Conservation (phyloP, 495 filamentous ascomycete species). For the Penicillium pancosmium region DNA sequence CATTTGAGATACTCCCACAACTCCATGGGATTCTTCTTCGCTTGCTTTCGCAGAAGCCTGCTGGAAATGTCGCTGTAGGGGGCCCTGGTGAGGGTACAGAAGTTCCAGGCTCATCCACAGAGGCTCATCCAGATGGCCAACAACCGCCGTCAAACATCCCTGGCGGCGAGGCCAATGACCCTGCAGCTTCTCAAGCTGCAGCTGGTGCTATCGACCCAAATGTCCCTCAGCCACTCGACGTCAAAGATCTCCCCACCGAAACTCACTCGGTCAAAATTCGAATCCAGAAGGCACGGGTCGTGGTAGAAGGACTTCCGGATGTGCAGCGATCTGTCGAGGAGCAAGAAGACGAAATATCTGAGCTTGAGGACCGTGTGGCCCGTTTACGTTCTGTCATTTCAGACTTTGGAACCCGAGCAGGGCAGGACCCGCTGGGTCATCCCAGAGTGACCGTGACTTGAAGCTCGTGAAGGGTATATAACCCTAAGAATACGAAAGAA, state of each 20-base stretch:
- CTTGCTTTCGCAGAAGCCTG: conserved; percentile 52
- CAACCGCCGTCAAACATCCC: conserved; percentile 26
- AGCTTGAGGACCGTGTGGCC: conserved; percentile 68
- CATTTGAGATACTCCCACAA: conserved; percentile 83
- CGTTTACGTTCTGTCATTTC: conserved; percentile 58
- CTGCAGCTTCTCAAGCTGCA: conserved; percentile 26
- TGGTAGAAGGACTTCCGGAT: conserved; percentile 73
- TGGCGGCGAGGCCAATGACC: conserved; percentile 22
- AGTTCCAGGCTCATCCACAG: conserved; percentile 24
- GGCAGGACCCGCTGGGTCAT: conserved; percentile 4
- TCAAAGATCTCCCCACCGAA: conserved; percentile 77
- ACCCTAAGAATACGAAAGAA: not conserved
- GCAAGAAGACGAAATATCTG: conserved; percentile 77
- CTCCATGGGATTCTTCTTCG: conserved; percentile 76
- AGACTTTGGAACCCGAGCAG: conserved; percentile 46
- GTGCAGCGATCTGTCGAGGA: conserved; percentile 71
- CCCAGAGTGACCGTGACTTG: conserved; percentile 5
- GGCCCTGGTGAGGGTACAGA: conserved; percentile 28
- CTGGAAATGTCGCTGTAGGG: conserved; percentile 20
- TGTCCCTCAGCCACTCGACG: conserved; percentile 55
- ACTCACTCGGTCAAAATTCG: conserved; percentile 76
- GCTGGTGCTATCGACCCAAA: conserved; percentile 34
- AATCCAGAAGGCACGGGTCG: conserved; percentile 72
- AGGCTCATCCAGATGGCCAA: conserved; percentile 32
- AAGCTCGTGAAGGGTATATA: conserved; percentile 3